Evolutionary conservation across 148 eudicot species (phyloP).

Genomic region (Limonium bicolor): DNA sequence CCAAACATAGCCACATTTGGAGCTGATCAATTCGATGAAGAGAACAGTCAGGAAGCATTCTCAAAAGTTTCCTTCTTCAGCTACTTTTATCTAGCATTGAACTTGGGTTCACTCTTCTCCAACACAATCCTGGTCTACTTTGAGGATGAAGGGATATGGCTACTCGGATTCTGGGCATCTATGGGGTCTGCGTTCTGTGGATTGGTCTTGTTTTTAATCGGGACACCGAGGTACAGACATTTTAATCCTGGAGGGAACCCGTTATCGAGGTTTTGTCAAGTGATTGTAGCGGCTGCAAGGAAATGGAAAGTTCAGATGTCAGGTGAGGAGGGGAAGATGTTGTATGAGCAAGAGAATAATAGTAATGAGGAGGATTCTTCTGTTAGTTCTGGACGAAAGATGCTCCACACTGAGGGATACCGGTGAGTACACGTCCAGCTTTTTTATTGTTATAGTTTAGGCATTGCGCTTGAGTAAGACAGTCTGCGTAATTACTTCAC

Average conservation of each 20-base stretch:
- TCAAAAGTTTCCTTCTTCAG: constrained; percentile 88
- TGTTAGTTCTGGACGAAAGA: constrained; percentile 25
- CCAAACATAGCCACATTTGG: constrained; percentile 87
- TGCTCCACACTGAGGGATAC: constrained; percentile 64
- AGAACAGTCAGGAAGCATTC: constrained; percentile 37
- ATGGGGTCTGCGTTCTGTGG: constrained; percentile 57
- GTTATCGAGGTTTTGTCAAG: constrained; percentile 61
- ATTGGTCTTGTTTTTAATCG: constrained; percentile 46
- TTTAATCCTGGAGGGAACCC: constrained; percentile 83
- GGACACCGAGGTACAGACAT: constrained; percentile 60
- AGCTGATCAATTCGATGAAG: constrained; percentile 85
- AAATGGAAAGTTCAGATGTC: constrained; percentile 34
- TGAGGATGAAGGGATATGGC: constrained; percentile 81
- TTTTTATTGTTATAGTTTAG: not conserved
- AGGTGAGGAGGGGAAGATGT: constrained; percentile 16
- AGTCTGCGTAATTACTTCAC: not conserved
- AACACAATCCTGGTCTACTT: constrained; percentile 63
- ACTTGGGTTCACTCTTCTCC: constrained; percentile 70
- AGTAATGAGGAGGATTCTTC: constrained; percentile 24
- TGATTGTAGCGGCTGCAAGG: constrained; percentile 52
- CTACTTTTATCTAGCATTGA: constrained; percentile 76
- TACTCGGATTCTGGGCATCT: constrained; percentile 78
- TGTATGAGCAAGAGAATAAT: too few species aligned
- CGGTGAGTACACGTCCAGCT: constrained; percentile 25
- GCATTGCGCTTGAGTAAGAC: not conserved